These are phyloP conservation scores for Sporodiniella umbellata DNA, from an alignment of 371 early-diverging fungal species.

Conservation along the genomic window DNA sequence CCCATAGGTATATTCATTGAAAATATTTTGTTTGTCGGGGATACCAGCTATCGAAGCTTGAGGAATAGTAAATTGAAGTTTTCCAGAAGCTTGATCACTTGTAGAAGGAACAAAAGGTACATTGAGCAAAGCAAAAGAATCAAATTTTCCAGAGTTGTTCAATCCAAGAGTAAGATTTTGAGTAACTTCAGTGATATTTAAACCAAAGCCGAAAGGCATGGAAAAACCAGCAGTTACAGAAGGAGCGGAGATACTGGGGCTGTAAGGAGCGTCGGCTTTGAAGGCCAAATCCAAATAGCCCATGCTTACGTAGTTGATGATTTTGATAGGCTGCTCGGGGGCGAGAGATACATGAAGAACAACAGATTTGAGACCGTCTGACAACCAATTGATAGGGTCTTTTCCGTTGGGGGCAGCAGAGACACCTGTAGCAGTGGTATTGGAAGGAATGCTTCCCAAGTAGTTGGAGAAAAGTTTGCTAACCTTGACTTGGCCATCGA, in stretches of 20 bases:
- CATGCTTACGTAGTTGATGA: slow-evolving; percentile 50
- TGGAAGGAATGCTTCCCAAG: slow-evolving; percentile 40
- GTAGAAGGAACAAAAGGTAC: slow-evolving; percentile 38
- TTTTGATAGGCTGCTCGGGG: slow-evolving; percentile 33
- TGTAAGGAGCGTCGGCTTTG: slow-evolving; percentile 36
- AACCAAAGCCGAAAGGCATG: slow-evolving; percentile 53
- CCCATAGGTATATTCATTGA: slow-evolving; percentile 46
- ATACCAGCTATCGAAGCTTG: slow-evolving; percentile 31
- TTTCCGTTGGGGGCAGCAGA: slow-evolving; percentile 52
- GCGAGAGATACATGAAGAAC: slow-evolving; percentile 43
- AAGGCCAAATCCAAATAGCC: slow-evolving; percentile 51
- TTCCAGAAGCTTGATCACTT: slow-evolving; percentile 38
- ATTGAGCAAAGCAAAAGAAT: slow-evolving; percentile 38
- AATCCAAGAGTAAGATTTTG: slow-evolving; percentile 43
- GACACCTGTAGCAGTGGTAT: slow-evolving; percentile 48
- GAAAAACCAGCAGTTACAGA: slow-evolving; percentile 43
- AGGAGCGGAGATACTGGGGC: slow-evolving; percentile 41
- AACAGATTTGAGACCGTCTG: slow-evolving; percentile 44
- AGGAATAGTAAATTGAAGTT: slow-evolving; percentile 41
- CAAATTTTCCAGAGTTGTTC: slow-evolving; percentile 9
- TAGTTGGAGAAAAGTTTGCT: slow-evolving; percentile 48
- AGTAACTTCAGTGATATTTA: slow-evolving; percentile 45
- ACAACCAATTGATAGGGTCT: slow-evolving; percentile 50
- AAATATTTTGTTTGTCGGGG: slow-evolving; percentile 28
- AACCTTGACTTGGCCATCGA: slow-evolving; percentile 34